A percentile compares a stretch with the other conserved stretches of the same genome.
These are phyloP conservation scores for Solanum microdontum DNA, from an alignment of 257 asterid genomes.

Conservation along the genomic window DNA sequence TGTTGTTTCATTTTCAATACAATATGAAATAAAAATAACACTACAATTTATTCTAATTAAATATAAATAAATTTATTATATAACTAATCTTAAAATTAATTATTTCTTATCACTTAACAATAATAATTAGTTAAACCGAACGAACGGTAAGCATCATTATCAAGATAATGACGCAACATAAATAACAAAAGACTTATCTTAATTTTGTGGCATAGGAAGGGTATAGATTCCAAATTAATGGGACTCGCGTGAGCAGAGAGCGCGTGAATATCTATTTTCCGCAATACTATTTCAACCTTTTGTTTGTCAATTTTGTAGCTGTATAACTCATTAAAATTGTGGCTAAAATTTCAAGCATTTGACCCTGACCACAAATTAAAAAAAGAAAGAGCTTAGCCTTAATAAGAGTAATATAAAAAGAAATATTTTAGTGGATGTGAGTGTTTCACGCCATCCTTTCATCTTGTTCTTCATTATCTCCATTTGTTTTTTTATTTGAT, in stretches of 20 bases:
- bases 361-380: neutral
- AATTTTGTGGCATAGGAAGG: neutral
- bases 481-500: neutral
- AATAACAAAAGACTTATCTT: neutral
- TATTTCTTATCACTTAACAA: neutral
- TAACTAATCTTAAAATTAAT: too few relatives aligned
- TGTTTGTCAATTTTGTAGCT: neutral
- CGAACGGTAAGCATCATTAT: neutral
- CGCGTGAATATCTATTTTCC: neutral
- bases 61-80: too few relatives aligned
- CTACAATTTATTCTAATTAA: too few relatives aligned
- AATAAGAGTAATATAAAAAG: neutral
- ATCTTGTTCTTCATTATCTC: neutral
- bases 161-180: neutral
- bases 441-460: neutral
- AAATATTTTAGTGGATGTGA: neutral
- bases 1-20: rapidly evolving
- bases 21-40: neutral
- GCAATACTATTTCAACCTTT: neutral
- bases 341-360: neutral
- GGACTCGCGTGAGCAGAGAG: neutral
- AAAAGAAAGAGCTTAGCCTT: neutral
- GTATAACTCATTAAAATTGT: neutral
- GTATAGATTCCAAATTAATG: neutral
- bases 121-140: neutral